Percentiles rank a stretch among this genome's conserved stretches.
Evolutionary conservation across 2,329 filamentous ascomycete species (phyloP).

Genomic region (Paramyrothecium roridum): DNA sequence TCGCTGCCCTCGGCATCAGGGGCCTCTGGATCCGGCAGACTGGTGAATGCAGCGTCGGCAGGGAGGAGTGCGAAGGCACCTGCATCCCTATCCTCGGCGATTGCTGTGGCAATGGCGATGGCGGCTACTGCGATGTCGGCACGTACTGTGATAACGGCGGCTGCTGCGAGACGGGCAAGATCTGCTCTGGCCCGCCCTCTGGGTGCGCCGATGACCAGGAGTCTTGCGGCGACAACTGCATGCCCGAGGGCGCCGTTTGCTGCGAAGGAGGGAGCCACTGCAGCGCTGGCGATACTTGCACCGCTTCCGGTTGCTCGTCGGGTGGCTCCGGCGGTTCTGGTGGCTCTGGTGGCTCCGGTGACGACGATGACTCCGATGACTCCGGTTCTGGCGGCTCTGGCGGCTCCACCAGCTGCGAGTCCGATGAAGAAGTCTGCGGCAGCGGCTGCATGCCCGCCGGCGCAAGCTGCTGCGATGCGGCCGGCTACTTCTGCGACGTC

Average conservation of each 20-base stretch:
- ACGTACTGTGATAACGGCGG: slow-evolving; percentile 23
- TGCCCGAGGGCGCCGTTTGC: slow-evolving; percentile 26
- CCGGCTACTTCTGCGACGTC: slow-evolving; percentile 6
- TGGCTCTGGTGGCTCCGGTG: slow-evolving; percentile 14
- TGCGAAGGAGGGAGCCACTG: slow-evolving; percentile 24
- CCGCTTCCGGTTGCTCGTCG: slow-evolving; percentile 13
- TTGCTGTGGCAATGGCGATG: slow-evolving; percentile 25
- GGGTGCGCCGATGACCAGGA: slow-evolving; percentile 19
- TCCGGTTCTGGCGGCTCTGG: slow-evolving; percentile 7
- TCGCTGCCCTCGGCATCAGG: slow-evolving; percentile 14
- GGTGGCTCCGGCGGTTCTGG: slow-evolving; percentile 8
- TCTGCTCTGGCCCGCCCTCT: slow-evolving; percentile 23
- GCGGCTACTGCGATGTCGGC: slow-evolving; percentile 26
- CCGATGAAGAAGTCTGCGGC: slow-evolving; percentile 15
- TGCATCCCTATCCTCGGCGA: slow-evolving; percentile 24
- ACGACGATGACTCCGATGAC: slow-evolving; percentile 11
- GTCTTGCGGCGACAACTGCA: slow-evolving; percentile 23
- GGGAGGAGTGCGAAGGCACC: slow-evolving; percentile 21
- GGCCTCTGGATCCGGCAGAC: slow-evolving; percentile 13
- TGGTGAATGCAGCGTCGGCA: slow-evolving; percentile 14
- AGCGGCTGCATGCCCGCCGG: slow-evolving; percentile 22
- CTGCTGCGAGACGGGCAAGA: slow-evolving; percentile 28
- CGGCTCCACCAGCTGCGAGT: slow-evolving; percentile 7
- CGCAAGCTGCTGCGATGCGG: too few species aligned
- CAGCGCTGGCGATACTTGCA: slow-evolving; percentile 23